Evolutionary conservation across 1,284 basidiomycete species (phyloP), one percentile per base, ranked within the genome.

Genomic region (Fomitiporia mediterranea): DNA sequence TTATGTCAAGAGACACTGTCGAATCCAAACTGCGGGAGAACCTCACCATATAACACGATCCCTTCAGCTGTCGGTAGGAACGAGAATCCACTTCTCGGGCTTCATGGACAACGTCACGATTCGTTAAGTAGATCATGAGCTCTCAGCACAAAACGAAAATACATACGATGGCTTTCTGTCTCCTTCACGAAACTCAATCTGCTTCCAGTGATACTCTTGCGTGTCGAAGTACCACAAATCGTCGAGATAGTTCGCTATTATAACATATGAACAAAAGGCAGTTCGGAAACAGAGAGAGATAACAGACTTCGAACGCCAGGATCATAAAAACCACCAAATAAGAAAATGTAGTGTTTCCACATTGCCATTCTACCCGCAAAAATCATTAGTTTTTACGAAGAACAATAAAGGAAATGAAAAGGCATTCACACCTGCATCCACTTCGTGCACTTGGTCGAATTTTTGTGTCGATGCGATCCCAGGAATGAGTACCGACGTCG

Each of bases 161-260:
- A 72, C 83, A 55, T 63, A 88, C 85, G 84, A 85, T 6, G 91
- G 92, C 55, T 79, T 79, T 9, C 79, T 70, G 39, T 91, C 89
- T 4, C 77, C 80, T 30, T 84, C 84, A 54, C 75, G 81, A 59
- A 89, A 82, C 62, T 89, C 88, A 46, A 94, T 77, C 60, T 92
- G 86, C 19, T 78, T 78, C 94, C 94, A 98, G 58, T 83, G 89
- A 68, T 94, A 95, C 58, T 93, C 89, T 61, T 90, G 83, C 0
- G 82, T 90, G 63, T 94, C 90, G 61, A 95, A 96, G 25, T 93
- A 60, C 93, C 93, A 96, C 0, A 94, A 73, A 64, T 96, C 94
- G 56, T 89, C 87, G 27, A 94, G 74, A 67, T 95, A 96, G 46
- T 86, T 83, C 8, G 91, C 91, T 88, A 61, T 42, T 11, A 51